Evolutionary conservation across 495 filamentous ascomycete species (phyloP).

Genomic region (Astrothelium macrocarpum): DNA sequence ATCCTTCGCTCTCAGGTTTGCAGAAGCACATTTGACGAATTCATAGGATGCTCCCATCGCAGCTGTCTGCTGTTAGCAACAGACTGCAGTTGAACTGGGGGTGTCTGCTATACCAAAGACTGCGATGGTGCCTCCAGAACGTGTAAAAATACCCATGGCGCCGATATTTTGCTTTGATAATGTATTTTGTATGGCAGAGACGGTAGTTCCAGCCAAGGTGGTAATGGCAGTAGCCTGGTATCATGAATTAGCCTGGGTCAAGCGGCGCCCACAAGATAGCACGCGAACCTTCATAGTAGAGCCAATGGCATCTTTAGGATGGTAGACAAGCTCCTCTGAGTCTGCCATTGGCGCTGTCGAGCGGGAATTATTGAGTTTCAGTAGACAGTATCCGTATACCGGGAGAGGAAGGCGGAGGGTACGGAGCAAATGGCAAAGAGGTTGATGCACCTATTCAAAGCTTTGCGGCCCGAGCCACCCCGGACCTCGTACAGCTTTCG

Average conservation of each 20-base stretch:
- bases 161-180: conserved; percentile 70
- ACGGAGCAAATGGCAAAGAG: neutral
- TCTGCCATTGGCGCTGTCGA: neutral
- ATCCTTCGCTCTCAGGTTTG: conserved; percentile 69
- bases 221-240: conserved; percentile 45
- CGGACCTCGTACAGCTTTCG: neutral
- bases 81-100: neutral
- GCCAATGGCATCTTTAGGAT: conserved; percentile 68
- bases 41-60: conserved; percentile 71
- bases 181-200: conserved; percentile 76
- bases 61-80: conserved; percentile 41
- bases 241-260: neutral
- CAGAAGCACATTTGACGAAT: conserved; percentile 62
- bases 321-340: conserved; percentile 40
- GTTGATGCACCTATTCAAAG: neutral
- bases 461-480: neutral
- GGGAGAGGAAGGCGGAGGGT: neutral
- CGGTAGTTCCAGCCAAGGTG: conserved; percentile 57
- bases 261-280: neutral
- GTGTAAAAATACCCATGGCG: conserved; percentile 64
- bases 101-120: conserved; percentile 47
- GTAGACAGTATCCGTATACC: neutral
- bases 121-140: conserved; percentile 55
- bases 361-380: neutral
- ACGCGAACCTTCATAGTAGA: conserved; percentile 44